Evolutionary conservation across 2,329 filamentous ascomycete genomes (phyloP), one percentile per base, ranked within the genome.

Genomic region (Nigrospora sphaerica): DNA sequence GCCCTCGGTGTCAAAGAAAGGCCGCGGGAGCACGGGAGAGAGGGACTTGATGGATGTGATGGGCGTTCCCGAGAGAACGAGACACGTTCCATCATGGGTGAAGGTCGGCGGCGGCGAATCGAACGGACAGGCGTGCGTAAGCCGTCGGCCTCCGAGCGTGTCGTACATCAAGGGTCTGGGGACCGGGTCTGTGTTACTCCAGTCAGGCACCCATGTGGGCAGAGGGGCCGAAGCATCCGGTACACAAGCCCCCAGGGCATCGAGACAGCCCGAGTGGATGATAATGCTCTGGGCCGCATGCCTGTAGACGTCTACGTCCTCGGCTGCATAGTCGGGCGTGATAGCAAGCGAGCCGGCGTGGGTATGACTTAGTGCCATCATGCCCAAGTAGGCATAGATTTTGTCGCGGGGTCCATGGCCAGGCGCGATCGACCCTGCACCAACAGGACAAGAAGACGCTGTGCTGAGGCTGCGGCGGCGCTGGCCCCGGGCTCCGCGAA

Each of bases 131-230:
- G 39, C 45, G 17, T 39, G 39, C 12, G 45, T 31, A 16, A 9
- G n/a, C 7, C 45, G 39, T 13, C 17, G 39, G 11, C 17, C 14
- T 12, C 45, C 45, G 6, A 46, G 31, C 16, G 45, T 37, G 35
- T 46, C 45, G 33, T 38, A 37, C n/a, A 46, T 37, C 40, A 46
- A 32, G 6, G 45, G 45, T 9, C 23, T 18, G 12, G 35, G 38
- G 31, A 33, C 35, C n/a, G 18, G 18, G 18, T 34, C 35, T 6
- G 39, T 32, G 19, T 38, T 32, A 33, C 33, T 46, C 45, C 45
- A 46, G 32, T 46, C 45, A 14, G 45, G 45, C n/a, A 46, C 45
- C 45, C 45, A 46, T n/a, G 23, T 32, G 12, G 45, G 45, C 33
- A 46, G 17, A 9, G 32, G 17, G 19, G 31, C 11, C 5, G 38